Evolutionary conservation across 306 rosid species (phyloP).

Genomic region (Medicago ruthenica): DNA sequence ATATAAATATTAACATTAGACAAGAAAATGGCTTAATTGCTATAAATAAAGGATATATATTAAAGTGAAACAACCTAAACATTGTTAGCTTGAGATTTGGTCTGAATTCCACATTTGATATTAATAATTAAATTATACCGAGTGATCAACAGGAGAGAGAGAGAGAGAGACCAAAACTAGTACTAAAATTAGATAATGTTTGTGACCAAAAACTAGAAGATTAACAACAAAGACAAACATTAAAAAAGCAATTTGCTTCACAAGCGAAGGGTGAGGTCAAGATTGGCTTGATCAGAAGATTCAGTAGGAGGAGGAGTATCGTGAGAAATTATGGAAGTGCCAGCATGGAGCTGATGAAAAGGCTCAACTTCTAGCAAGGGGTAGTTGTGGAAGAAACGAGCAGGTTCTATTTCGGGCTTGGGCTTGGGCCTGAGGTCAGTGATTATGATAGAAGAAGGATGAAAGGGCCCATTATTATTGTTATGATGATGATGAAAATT

Average conservation of each 20-base stretch:
- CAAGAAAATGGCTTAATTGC: no score
- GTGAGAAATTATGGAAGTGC: background rate
- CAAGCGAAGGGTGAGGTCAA: constrained; percentile 70
- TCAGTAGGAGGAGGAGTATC: background rate
- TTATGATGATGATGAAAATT: no score
- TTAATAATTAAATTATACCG: no score
- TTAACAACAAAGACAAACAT: background rate
- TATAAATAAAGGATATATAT: no score
- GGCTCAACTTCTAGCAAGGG: constrained; percentile 45
- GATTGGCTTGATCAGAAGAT: constrained; percentile 41
- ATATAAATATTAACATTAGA: no score
- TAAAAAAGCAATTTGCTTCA: constrained; percentile 24
- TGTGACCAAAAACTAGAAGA: background rate
- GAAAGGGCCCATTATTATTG: background rate
- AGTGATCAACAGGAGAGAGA: no score
- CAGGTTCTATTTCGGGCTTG: background rate
- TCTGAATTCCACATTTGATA: no score
- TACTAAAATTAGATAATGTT: no score
- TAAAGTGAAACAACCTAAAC: no score
- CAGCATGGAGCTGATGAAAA: background rate
- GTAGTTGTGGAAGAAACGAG: background rate
- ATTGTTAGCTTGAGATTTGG: no score
- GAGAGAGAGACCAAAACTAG: no score
- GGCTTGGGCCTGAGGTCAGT: background rate
- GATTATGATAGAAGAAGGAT: background rate